phyloP scores from a whole-genome alignment of 768 basidiomycete genomes.

The Panellus pusillus region DNA sequence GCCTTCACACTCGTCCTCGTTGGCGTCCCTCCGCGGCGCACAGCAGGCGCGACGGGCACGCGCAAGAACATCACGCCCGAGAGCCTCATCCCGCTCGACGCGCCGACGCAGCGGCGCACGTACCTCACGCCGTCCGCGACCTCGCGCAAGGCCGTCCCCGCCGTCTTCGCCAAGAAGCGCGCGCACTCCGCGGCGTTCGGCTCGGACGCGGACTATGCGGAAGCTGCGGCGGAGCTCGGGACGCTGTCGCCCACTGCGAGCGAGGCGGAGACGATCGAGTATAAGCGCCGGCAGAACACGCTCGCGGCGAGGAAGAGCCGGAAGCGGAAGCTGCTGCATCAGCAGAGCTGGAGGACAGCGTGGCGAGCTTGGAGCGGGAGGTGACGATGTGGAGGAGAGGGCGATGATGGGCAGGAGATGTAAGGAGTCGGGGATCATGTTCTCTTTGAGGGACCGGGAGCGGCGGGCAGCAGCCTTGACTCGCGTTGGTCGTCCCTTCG shows the following conservation, averaged over 20 bases:
- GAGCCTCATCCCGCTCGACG: constrained; percentile 49
- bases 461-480: background rate
- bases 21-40: background rate
- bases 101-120: constrained; percentile 58
- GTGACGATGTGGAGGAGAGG: constrained; percentile 49
- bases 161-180: constrained; percentile 47
- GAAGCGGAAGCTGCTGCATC: constrained; percentile 64
- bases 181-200: constrained; percentile 33
- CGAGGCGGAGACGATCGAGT: constrained; percentile 56
- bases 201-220: constrained; percentile 35
- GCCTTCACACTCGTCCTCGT: background rate
- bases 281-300: constrained; percentile 68
- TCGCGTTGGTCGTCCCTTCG: background rate
- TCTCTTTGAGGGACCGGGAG: constrained; percentile 9
- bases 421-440: constrained; percentile 36
- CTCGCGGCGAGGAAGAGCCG: constrained; percentile 65
- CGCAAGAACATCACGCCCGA: constrained; percentile 54
- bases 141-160: constrained; percentile 59
- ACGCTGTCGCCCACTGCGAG: constrained; percentile 25
- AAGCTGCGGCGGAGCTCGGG: constrained; percentile 23
- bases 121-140: constrained; percentile 54
- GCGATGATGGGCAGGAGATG: constrained; percentile 38
- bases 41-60: constrained; percentile 36
- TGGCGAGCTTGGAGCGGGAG: constrained; percentile 43
- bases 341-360: constrained; percentile 49